Evolutionary conservation across 2,329 filamentous ascomycete genomes (phyloP).

Genomic region (Alternaria arbusti): DNA sequence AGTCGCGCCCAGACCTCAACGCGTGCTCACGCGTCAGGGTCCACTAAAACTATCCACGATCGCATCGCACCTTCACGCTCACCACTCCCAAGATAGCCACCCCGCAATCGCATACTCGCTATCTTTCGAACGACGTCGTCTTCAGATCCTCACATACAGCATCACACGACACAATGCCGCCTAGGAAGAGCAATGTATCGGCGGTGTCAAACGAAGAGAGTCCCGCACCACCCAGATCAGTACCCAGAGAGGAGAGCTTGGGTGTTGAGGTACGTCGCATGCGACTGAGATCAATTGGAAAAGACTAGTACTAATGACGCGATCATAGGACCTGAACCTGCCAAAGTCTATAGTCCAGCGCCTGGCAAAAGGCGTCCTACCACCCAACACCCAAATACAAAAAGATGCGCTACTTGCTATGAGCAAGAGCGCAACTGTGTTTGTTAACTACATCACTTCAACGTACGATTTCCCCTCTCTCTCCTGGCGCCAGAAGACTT

Average conservation of each 20-base stretch:
- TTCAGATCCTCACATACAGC: not conserved
- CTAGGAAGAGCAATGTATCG: conserved; percentile 57
- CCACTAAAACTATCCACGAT: conserved; percentile 21
- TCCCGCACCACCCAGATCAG: conserved; percentile 25
- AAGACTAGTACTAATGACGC: not conserved
- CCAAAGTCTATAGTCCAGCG: conserved; percentile 83
- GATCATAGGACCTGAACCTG: conserved; percentile 67
- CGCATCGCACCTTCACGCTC: conserved; percentile 18
- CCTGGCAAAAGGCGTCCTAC: conserved; percentile 79
- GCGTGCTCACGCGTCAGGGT: conserved; percentile 40
- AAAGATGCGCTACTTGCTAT: conserved; percentile 80
- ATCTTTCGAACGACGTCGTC: not conserved
- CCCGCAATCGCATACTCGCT: not conserved
- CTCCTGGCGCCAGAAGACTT: not conserved
- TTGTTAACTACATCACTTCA: conserved; percentile 79
- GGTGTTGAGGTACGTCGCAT: conserved; percentile 52
- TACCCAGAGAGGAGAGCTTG: conserved; percentile 48
- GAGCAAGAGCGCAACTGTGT: conserved; percentile 82
- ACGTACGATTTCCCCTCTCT: conserved; percentile 62
- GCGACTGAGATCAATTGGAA: not conserved
- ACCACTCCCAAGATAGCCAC: conserved; percentile 9
- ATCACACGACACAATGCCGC: conserved; percentile 48
- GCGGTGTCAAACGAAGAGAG: conserved; percentile 48
- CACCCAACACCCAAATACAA: conserved; percentile 82
- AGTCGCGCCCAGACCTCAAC: conserved; percentile 25